Conservation (phyloP, 805 yeast species). For the Lipomyces starkeyi region DNA sequence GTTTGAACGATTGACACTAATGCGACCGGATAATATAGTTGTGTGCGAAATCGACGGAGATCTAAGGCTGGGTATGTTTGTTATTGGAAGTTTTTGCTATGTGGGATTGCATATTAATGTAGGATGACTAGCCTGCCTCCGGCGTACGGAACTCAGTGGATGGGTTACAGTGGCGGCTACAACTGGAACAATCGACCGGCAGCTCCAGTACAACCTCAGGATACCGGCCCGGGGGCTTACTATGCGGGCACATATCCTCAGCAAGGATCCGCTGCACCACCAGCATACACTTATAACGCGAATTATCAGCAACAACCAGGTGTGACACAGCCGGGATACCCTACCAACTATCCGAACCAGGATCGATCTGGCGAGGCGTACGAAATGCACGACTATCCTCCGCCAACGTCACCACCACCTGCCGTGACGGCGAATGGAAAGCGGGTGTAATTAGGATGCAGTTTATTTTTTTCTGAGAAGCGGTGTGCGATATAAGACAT, state of each 20-base stretch:
- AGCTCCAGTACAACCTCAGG: conserved; percentile 9
- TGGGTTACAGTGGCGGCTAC: conserved; percentile 29
- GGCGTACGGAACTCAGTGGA: conserved; percentile 31
- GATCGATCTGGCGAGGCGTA: conserved; percentile 20
- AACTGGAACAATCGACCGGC: background rate
- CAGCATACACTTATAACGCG: conserved; percentile 17
- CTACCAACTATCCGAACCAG: conserved; percentile 1
- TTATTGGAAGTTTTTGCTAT: background rate
- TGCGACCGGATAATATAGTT: conserved; percentile 9
- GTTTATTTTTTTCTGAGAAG: background rate
- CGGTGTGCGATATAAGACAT: background rate
- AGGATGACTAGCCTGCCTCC: conserved; percentile 27
- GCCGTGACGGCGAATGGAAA: conserved; percentile 1
- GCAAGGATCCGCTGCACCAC: conserved; percentile 25
- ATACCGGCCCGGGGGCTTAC: conserved; percentile 26
- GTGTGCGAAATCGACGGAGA: conserved; percentile 22
- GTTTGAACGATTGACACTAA: conserved; percentile 3
- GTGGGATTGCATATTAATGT: background rate
- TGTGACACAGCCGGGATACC: background rate
- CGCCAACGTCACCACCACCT: conserved; percentile 31
- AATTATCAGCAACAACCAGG: conserved; percentile 3
- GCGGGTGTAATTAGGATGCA: background rate
- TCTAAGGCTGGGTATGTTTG: conserved; percentile 24
- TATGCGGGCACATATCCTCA: conserved; percentile 19
- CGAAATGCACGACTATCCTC: conserved; percentile 25